These are phyloP conservation scores for Cadophora gregata DNA, from an alignment of 2,329 filamentous ascomycete genomes.

Conservation along the genomic window DNA sequence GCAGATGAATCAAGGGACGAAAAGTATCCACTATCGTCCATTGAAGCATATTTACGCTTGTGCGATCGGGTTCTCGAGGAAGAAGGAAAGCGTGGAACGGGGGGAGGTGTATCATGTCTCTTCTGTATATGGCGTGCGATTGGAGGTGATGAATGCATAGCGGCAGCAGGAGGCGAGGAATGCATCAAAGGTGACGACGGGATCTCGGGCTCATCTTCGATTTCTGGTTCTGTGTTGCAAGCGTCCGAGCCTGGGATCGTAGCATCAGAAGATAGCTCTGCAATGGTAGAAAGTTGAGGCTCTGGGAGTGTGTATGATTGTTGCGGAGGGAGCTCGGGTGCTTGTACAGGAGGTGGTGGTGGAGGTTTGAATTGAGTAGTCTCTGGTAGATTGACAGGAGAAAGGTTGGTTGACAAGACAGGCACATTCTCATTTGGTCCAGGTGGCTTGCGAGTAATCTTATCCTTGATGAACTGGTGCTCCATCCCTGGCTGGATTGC, in stretches of 20 bases:
- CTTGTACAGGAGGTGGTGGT: slow-evolving; percentile 32
- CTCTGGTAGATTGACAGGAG: slow-evolving; percentile 36
- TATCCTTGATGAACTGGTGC: slow-evolving; percentile 87
- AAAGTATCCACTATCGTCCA: slow-evolving; percentile 96
- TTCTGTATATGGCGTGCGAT: slow-evolving; percentile 62
- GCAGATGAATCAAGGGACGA: slow-evolving; percentile 94
- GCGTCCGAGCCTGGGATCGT: slow-evolving; percentile 76
- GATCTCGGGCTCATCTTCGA: slow-evolving; percentile 52
- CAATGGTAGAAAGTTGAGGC: slow-evolving; percentile 33
- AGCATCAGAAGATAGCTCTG: slow-evolving; percentile 76
- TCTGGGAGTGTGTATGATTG: slow-evolving; percentile 33
- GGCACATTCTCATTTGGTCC: slow-evolving; percentile 59
- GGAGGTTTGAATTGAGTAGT: slow-evolving; percentile 39
- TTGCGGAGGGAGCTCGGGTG: slow-evolving; percentile 34
- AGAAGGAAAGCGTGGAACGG: slow-evolving; percentile 62
- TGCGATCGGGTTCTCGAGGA: slow-evolving; percentile 70
- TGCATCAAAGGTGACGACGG: slow-evolving; percentile 53
- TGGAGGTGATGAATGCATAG: slow-evolving; percentile 91
- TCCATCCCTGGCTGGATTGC: slow-evolving; percentile 90
- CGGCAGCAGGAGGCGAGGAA: slow-evolving; percentile 72
- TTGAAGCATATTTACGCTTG: slow-evolving; percentile 78
- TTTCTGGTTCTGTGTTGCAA: slow-evolving; percentile 53
- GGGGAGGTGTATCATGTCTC: slow-evolving; percentile 78
- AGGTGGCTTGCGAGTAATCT: slow-evolving; percentile 66
- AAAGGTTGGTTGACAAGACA: slow-evolving; percentile 35